Evolutionary conservation across 768 basidiomycete species (phyloP), one percentile per base, ranked within the genome.

Genomic region (Inosperma sp.): DNA sequence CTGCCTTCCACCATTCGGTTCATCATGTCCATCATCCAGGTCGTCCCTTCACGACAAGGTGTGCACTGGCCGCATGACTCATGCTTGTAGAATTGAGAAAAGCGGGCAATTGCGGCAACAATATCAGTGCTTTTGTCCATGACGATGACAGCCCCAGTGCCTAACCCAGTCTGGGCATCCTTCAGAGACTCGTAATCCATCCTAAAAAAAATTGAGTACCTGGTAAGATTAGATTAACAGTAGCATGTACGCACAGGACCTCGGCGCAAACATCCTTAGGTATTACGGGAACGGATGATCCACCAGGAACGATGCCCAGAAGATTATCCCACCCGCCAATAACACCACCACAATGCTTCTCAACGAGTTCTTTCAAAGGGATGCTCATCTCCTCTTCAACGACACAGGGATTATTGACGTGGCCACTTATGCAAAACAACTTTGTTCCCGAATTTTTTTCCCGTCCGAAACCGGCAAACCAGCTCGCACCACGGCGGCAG

Each of bases 21-120:
- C 95, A 99, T 99, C 93, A 98, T 97, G 71, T 97, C 95, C 82
- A 88, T 91, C 89, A 99, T 92, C 95, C 95, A 98, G 0, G 93
- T 96, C 2, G 95, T 98, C 30, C 93, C 93, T 62, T 93, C 89
- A 56, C 91, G 74, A 66, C 93, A 95, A 3, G 93, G 93, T 9
- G 93, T 94, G 61, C 94, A 97, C 65, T 98, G 95, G 12, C 95
- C 94, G 60, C 94, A 98, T 1, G 93, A 95, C 65, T 98, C 95
- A 71, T 97, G 95, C 70, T 96, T 95, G 77, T 97, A 97, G 75
- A 98, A 97, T 82, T 87, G 80, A 31, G 91, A 76, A 74, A 99
- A 96, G 30, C 95, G 86, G 3, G 95, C 91, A 58, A 99, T 99
- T 51, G 92, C 94, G 34, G 82, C 76, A 58, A 98, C 83, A 44